Conservation (phyloP, 2,329 filamentous ascomycete genomes). For the Hypomyces perniciosus region DNA sequence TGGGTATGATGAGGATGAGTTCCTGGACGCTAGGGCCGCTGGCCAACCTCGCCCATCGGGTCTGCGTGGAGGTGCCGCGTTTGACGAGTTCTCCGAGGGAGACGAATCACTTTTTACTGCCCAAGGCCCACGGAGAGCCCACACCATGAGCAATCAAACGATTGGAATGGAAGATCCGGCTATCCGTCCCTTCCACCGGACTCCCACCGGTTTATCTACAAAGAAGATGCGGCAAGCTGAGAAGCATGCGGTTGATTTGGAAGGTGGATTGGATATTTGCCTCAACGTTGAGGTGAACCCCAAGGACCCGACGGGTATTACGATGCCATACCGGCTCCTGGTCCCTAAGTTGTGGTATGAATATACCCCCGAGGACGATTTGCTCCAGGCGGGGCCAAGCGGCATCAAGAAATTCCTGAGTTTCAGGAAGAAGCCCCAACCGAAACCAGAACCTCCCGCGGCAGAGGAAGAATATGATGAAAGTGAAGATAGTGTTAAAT, state of each 20-base stretch:
- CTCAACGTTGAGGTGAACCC: conserved; percentile 86
- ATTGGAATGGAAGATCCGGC: conserved; percentile 18
- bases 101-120: conserved; percentile 54
- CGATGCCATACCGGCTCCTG: conserved; percentile 77
- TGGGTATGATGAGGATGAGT: conserved; percentile 36
- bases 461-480: conserved; percentile 23
- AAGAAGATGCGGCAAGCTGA: conserved; percentile 54
- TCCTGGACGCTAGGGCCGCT: conserved; percentile 17
- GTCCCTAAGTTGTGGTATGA: conserved; percentile 70
- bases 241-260: conserved; percentile 62
- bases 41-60: conserved; percentile 22
- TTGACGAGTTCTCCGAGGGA: conserved; percentile 46
- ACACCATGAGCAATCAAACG: conserved; percentile 24
- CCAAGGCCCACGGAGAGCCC: conserved; percentile 26
- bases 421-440: conserved; percentile 32
- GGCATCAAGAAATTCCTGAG: conserved; percentile 42
- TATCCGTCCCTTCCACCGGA: conserved; percentile 53
- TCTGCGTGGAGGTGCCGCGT: conserved; percentile 37
- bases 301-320: conserved; percentile 80
- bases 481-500: conserved; percentile 14
- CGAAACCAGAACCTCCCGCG: conserved; percentile 15
- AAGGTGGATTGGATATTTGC: conserved; percentile 78
- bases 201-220: conserved; percentile 60
- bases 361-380: conserved; percentile 38
- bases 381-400: conserved; percentile 24